These are phyloP conservation scores for Chaetomidium leptoderma DNA, from an alignment of 495 filamentous ascomycete genomes.

Conservation along the genomic window DNA sequence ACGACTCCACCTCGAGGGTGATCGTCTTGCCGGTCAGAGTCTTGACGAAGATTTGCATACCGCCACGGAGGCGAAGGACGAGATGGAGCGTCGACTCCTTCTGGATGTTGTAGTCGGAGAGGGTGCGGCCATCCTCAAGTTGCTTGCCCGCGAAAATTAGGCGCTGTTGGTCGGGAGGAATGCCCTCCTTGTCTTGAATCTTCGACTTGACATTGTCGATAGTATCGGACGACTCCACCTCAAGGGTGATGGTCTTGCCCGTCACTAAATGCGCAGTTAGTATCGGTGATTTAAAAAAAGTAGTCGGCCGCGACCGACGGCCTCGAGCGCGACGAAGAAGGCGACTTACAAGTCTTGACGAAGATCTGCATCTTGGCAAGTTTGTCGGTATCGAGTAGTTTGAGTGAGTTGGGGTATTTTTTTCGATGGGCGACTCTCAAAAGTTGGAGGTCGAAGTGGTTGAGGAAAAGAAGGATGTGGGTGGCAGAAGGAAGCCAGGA, in stretches of 20 bases:
- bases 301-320: background rate
- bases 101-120: conserved; percentile 98
- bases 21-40: conserved; percentile 96
- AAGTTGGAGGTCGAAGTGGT: conserved; percentile 14
- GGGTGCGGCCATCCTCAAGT: conserved; percentile 91
- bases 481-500: conserved; percentile 12
- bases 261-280: conserved; percentile 58
- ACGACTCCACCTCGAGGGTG: conserved; percentile 94
- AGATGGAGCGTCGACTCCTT: conserved; percentile 96
- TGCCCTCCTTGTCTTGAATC: conserved; percentile 99
- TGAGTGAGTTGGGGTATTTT: conserved; percentile 17
- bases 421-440: conserved; percentile 10
- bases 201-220: conserved; percentile 99
- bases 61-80: conserved; percentile 94
- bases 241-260: conserved; percentile 98
- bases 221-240: conserved; percentile 96
- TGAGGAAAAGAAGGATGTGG: conserved; percentile 11
- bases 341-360: conserved; percentile 85
- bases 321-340: conserved; percentile 20
- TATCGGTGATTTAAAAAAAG: background rate
- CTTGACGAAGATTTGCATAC: conserved; percentile 96
- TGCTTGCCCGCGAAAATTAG: conserved; percentile 99
- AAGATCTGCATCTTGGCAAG: conserved; percentile 83
- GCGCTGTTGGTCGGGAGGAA: conserved; percentile 96
- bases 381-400: conserved; percentile 17